A percentile compares a stretch with the other conserved stretches of the same genome.
Evolutionary conservation across 1,284 basidiomycete species (phyloP).

Genomic region (Leucoagaricus sp.): DNA sequence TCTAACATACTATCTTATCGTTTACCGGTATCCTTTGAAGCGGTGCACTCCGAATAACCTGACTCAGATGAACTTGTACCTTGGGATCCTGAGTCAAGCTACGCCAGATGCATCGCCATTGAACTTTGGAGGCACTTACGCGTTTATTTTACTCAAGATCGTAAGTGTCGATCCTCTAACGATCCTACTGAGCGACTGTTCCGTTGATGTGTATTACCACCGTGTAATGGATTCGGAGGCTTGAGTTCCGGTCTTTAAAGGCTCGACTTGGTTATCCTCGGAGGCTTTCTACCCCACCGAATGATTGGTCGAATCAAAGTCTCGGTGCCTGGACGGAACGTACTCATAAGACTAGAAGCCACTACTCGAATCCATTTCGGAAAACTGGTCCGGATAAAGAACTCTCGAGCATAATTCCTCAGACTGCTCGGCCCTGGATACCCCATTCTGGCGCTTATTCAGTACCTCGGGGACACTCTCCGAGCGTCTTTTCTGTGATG

Average conservation of each 20-base stretch:
- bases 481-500: too few species aligned
- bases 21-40: background rate
- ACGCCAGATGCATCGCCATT: background rate
- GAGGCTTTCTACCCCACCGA: background rate
- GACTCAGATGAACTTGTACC: background rate
- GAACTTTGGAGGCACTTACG: background rate
- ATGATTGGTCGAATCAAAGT: background rate
- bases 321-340: background rate
- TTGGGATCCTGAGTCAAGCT: background rate
- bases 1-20: constrained; percentile 3
- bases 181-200: background rate
- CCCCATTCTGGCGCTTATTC: too few species aligned
- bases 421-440: too few species aligned
- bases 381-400: too few species aligned
- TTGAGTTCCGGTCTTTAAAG: background rate
- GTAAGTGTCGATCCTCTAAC: constrained; percentile 3
- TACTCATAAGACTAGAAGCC: background rate
- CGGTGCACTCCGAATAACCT: background rate
- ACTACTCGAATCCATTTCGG: background rate
- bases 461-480: too few species aligned
- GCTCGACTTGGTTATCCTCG: background rate
- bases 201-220: background rate
- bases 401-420: too few species aligned
- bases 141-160: background rate
- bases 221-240: background rate